A percentile compares a stretch with the other conserved stretches of the same genome.
phyloP scores from a whole-genome alignment of 306 rosid genomes.

The Fragaria ananassa region DNA sequence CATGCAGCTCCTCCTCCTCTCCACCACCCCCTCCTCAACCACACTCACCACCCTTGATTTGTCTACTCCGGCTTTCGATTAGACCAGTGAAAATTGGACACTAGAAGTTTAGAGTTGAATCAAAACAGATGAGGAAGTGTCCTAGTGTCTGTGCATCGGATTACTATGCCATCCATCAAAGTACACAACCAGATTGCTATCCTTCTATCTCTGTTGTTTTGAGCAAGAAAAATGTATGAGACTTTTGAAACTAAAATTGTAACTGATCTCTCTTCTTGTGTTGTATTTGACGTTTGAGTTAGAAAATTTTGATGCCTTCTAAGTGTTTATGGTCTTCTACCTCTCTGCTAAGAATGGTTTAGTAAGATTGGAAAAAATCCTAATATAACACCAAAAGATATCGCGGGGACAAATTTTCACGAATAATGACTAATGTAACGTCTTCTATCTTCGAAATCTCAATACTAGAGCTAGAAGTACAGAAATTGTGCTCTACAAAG shows the following conservation, averaged over 20 bases:
- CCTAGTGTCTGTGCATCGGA: neutral
- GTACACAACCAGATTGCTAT: neutral
- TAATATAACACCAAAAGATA: neutral
- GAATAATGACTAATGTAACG: too few species aligned
- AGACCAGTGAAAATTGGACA: neutral
- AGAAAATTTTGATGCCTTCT: neutral
- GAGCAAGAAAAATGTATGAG: constrained; percentile 8
- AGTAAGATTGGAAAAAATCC: neutral
- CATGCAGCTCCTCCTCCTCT: constrained; percentile 52
- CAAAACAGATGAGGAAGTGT: neutral
- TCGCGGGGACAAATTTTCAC: too few species aligned
- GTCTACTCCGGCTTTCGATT: neutral
- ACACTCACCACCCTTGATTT: constrained; percentile 23
- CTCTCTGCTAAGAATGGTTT: neutral
- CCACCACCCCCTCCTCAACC: constrained; percentile 32
- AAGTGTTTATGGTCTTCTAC: neutral
- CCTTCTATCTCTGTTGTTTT: neutral
- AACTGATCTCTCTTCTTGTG: neutral
- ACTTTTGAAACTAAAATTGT: constrained; percentile 4
- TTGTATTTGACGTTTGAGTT: neutral
- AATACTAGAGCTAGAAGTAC: too few species aligned
- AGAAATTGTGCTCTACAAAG: neutral
- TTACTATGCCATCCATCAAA: constrained; percentile 5
- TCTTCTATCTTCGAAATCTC: too few species aligned
- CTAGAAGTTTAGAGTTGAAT: constrained; percentile 10